Conservation (phyloP, 768 basidiomycete genomes). For the Obba rivulosa region DNA sequence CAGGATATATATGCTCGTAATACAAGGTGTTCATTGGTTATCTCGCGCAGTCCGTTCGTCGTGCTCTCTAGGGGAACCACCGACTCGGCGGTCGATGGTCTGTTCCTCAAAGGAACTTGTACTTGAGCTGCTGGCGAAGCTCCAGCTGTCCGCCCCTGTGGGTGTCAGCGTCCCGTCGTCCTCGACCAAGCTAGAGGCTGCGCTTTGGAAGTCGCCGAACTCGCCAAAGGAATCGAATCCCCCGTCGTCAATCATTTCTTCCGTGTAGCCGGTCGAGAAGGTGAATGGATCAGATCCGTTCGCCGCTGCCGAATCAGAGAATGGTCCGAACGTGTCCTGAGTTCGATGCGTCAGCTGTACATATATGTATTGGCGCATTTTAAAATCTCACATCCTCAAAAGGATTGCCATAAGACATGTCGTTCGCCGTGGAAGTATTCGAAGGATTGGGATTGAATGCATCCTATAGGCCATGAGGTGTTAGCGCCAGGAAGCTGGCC, state of each 20-base stretch:
- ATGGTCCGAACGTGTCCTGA: conserved; percentile 50
- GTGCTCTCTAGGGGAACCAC: conserved; percentile 13
- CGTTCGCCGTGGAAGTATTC: not conserved
- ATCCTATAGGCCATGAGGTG: conserved; percentile 18
- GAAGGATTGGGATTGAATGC: conserved; percentile 21
- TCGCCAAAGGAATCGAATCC: conserved; percentile 61
- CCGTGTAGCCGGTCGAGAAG: conserved; percentile 44
- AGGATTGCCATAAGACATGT: conserved; percentile 23
- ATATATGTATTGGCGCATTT: not conserved
- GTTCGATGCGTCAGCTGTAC: not conserved
- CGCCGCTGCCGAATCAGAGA: conserved; percentile 58
- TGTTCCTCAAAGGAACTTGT: conserved; percentile 19
- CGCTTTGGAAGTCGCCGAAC: conserved; percentile 75
- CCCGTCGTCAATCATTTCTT: conserved; percentile 53
- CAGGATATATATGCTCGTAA: conserved; percentile 4
- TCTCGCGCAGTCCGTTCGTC: conserved; percentile 23
- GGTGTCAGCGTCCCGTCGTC: conserved; percentile 18
- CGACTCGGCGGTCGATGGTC: conserved; percentile 9
- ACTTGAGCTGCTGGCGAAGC: conserved; percentile 25
- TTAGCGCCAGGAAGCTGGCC: not conserved
- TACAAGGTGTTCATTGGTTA: conserved; percentile 2
- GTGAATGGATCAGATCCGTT: conserved; percentile 50
- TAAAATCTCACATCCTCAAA: conserved; percentile 40
- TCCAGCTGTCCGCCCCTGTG: conserved; percentile 25
- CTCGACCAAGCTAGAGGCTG: conserved; percentile 29